Percentiles rank a stretch among this genome's conserved stretches.
phyloP scores from a whole-genome alignment of 805 yeast species.

The Candida adriatica region DNA sequence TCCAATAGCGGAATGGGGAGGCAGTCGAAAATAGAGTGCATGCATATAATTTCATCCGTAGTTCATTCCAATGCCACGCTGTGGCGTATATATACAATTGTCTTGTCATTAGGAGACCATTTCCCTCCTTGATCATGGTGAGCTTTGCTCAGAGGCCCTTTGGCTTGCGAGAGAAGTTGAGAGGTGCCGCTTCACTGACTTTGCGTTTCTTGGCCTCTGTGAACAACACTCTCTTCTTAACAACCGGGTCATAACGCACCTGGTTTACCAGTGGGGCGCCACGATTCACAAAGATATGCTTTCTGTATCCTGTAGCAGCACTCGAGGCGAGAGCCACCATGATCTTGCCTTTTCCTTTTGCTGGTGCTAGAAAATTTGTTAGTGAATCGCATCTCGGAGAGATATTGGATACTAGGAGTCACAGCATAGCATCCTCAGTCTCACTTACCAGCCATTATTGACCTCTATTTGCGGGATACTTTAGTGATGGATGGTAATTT shows the following conservation, averaged over 20 bases:
- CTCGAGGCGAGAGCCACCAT: constrained; percentile 82
- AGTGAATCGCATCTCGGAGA: too few species aligned
- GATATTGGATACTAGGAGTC: too few species aligned
- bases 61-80: too few species aligned
- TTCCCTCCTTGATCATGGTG: too few species aligned
- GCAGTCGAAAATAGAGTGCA: too few species aligned
- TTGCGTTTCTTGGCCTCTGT: constrained; percentile 85
- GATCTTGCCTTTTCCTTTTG: constrained; percentile 65
- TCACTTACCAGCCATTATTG: too few species aligned
- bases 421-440: too few species aligned
- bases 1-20: constrained; percentile 28
- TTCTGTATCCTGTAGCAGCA: constrained; percentile 83
- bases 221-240: constrained; percentile 86
- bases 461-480: too few species aligned
- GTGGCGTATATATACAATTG: too few species aligned
- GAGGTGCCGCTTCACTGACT: constrained; percentile 36
- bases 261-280: constrained; percentile 73
- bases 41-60: too few species aligned
- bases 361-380: constrained; percentile 26
- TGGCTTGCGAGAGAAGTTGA: constrained; percentile 39
- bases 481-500: too few species aligned
- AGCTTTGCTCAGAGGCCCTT: neutral
- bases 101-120: too few species aligned
- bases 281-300: constrained; percentile 77
- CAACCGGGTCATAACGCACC: constrained; percentile 82